These are phyloP conservation scores for Paramecium octaurelia DNA, from an alignment of 73 alveolate species.

Conservation along the genomic window DNA sequence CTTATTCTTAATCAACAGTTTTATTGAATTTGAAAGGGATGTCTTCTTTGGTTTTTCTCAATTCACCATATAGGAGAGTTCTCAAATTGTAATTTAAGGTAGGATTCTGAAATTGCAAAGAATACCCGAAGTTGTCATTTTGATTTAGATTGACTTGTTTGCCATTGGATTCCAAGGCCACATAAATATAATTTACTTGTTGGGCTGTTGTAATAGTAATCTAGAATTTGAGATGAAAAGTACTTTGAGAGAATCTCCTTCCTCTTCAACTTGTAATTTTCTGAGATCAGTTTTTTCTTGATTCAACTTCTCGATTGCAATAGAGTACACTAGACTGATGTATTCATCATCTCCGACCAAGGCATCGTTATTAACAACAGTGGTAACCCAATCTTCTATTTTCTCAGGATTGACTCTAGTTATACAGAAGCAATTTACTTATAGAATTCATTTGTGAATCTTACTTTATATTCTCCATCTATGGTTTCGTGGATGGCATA, in stretches of 20 bases:
- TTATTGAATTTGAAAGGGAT: background rate
- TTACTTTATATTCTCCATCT: slow-evolving; percentile 34
- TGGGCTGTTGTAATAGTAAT: background rate
- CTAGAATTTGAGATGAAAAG: background rate
- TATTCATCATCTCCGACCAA: slow-evolving; percentile 16
- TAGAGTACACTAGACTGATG: background rate
- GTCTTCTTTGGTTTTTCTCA: background rate
- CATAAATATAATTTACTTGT: background rate
- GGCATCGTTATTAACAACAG: background rate
- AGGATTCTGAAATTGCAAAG: background rate
- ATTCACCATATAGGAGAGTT: background rate
- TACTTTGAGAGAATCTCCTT: slow-evolving; percentile 24
- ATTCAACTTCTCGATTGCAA: slow-evolving; percentile 20
- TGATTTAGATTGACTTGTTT: background rate
- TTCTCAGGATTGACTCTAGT: slow-evolving; percentile 20
- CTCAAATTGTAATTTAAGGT: slow-evolving; percentile 20
- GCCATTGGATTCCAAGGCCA: background rate
- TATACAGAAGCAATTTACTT: background rate
- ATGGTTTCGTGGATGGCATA: slow-evolving; percentile 16
- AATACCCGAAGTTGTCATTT: background rate
- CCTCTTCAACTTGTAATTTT: slow-evolving; percentile 11
- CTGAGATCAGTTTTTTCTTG: background rate
- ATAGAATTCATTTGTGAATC: slow-evolving; percentile 41
- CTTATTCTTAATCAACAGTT: background rate
- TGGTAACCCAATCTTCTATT: slow-evolving; percentile 40